Evolutionary conservation across 805 yeast genomes (phyloP).

Genomic region (Cyberlindnera misumaiensis): DNA sequence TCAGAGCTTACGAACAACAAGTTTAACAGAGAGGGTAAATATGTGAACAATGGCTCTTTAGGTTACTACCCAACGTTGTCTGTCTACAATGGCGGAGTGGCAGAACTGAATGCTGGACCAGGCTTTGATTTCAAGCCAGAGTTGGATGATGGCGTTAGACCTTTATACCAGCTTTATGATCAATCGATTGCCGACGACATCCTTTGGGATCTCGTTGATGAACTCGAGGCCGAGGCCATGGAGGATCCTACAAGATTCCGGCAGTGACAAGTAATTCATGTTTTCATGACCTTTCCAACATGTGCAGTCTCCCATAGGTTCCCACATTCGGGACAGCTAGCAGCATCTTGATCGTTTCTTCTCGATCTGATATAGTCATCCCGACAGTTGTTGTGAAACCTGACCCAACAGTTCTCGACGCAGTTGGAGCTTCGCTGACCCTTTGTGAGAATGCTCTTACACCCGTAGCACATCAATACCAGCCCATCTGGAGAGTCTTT

Average conservation of each 20-base stretch:
- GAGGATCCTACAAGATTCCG: constrained; percentile 22
- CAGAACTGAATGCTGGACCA: constrained; percentile 63
- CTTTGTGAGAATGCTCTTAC: constrained; percentile 45
- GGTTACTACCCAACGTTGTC: constrained; percentile 93
- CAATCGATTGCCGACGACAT: constrained; percentile 75
- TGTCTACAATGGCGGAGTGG: constrained; percentile 73
- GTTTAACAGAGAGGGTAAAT: constrained; percentile 30
- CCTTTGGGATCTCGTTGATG: constrained; percentile 80
- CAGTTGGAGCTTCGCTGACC: constrained; percentile 37
- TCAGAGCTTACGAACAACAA: constrained; percentile 38
- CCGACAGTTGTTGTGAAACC: constrained; percentile 46
- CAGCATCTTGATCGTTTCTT: constrained; percentile 8
- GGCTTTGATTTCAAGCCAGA: constrained; percentile 44
- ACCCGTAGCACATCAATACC: constrained; percentile 38
- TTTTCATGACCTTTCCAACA: constrained; percentile 6
- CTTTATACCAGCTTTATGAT: constrained; percentile 54
- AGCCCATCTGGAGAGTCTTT: constrained; percentile 27
- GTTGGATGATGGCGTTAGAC: constrained; percentile 31
- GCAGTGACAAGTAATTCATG: background rate
- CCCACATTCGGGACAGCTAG: constrained; percentile 1
- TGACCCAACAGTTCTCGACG: constrained; percentile 25
- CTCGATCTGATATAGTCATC: constrained; percentile 31
- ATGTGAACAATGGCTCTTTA: constrained; percentile 71
- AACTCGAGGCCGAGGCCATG: constrained; percentile 57
- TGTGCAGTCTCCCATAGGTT: constrained; percentile 7